Percentiles rank a stretch among this genome's conserved stretches.
These are phyloP conservation scores for Eimeria praecox DNA, from an alignment of 169 alveolate species.

Conservation along the genomic window DNA sequence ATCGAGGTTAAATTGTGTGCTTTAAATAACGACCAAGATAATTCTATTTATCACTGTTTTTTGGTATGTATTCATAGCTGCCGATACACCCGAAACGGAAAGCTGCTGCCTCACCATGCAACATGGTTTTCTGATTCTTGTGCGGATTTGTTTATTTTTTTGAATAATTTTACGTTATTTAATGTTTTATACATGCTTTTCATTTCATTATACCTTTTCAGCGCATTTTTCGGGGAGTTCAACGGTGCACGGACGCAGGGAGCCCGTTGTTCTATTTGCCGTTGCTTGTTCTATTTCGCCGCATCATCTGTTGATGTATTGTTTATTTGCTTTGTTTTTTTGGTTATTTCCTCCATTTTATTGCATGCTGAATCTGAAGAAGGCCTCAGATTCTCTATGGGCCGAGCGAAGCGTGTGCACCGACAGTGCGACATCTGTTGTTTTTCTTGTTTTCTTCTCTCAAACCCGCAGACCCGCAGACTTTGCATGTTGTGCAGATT, in stretches of 20 bases:
- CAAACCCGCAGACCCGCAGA: neutral
- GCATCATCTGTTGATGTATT: neutral
- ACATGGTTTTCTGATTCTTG: neutral
- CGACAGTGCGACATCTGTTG: neutral
- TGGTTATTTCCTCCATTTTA: neutral
- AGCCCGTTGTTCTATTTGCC: neutral
- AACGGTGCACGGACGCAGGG: neutral
- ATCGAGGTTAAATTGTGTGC: neutral
- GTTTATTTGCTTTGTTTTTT: neutral
- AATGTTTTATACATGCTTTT: neutral
- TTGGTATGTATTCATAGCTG: neutral
- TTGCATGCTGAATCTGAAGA: neutral
- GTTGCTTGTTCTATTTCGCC: neutral
- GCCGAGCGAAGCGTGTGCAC: neutral
- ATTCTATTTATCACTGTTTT: neutral
- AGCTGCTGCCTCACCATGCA: neutral
- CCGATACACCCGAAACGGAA: slow-evolving; percentile 1
- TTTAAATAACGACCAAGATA: neutral
- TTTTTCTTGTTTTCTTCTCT: neutral
- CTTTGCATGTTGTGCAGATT: neutral
- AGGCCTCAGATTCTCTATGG: neutral
- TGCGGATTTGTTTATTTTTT: neutral
- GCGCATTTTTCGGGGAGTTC: neutral
- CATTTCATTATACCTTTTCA: neutral
- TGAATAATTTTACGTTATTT: neutral